These are phyloP conservation scores for Evernia prunastri DNA, from an alignment of 495 filamentous ascomycete genomes.

Conservation along the genomic window DNA sequence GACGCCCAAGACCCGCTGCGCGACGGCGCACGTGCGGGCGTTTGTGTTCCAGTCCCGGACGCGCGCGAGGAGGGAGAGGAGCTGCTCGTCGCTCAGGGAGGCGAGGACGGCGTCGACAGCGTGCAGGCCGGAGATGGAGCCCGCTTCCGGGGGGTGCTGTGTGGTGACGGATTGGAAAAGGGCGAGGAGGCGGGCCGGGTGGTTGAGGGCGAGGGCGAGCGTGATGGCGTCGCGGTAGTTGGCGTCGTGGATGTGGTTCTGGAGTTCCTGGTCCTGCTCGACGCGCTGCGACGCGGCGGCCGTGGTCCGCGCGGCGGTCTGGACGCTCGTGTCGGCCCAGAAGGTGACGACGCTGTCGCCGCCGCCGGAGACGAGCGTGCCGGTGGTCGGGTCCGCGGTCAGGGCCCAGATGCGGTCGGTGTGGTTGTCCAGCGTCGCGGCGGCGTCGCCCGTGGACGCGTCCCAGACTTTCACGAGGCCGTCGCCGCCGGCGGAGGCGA, in stretches of 20 bases:
- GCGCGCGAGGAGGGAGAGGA: constrained; percentile 69
- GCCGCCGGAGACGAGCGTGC: constrained; percentile 73
- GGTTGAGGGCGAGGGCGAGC: constrained; percentile 85
- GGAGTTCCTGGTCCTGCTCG: constrained; percentile 85
- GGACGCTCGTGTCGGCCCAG: constrained; percentile 87
- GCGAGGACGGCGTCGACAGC: constrained; percentile 81
- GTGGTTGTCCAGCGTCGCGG: constrained; percentile 90
- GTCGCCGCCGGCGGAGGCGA: constrained; percentile 87
- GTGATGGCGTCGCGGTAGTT: constrained; percentile 89
- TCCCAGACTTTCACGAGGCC: constrained; percentile 98
- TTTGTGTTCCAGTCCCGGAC: constrained; percentile 97
- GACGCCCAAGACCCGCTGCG: constrained; percentile 77
- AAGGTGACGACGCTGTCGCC: constrained; percentile 87
- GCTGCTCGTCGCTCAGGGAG: constrained; percentile 71
- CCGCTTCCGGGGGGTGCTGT: constrained; percentile 49
- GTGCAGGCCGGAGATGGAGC: constrained; percentile 61
- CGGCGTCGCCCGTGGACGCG: constrained; percentile 67
- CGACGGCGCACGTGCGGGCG: constrained; percentile 72
- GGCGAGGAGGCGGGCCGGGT: constrained; percentile 74
- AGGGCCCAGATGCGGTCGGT: constrained; percentile 89
- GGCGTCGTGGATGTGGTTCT: constrained; percentile 80
- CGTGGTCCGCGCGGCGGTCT: constrained; percentile 63
- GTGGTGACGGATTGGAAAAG: constrained; percentile 77
- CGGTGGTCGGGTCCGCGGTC: constrained; percentile 57
- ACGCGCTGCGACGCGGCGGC: constrained; percentile 68